Conservation (phyloP, 345 rosid species). For the Gossypium mustelinum region DNA sequence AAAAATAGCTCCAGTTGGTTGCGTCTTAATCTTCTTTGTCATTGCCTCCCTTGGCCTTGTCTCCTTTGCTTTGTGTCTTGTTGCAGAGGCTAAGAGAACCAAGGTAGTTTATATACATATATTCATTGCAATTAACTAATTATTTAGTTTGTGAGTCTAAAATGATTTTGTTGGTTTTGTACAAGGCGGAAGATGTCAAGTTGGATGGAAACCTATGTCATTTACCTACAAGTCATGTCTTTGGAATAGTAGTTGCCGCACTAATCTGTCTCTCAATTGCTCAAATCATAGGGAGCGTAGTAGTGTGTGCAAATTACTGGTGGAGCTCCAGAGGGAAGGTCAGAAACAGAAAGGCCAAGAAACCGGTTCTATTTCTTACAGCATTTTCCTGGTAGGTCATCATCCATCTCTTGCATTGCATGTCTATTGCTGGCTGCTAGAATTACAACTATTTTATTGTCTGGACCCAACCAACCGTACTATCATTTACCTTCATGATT, state of each 20-base stretch:
- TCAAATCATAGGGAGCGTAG: slow-evolving; percentile 49
- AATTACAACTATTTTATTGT: neutral
- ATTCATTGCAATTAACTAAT: neutral
- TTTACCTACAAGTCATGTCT: slow-evolving; percentile 48
- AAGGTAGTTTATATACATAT: slow-evolving; percentile 38
- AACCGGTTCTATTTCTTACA: slow-evolving; percentile 29
- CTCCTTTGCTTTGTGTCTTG: slow-evolving; percentile 48
- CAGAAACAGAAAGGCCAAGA: slow-evolving; percentile 28
- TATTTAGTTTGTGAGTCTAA: neutral
- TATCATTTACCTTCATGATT: neutral
- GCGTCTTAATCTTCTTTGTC: slow-evolving; percentile 15
- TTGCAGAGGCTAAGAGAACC: slow-evolving; percentile 61
- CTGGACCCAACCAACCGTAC: neutral
- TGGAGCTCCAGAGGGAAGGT: slow-evolving; percentile 15
- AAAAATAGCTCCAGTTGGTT: slow-evolving; percentile 14
- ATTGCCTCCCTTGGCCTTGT: slow-evolving; percentile 42
- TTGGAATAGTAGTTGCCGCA: slow-evolving; percentile 49
- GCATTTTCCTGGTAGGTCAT: slow-evolving; percentile 59
- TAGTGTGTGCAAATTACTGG: slow-evolving; percentile 30
- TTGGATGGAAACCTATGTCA: slow-evolving; percentile 58
- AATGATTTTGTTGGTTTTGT: slow-evolving; percentile 4
- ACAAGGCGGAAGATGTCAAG: slow-evolving; percentile 51
- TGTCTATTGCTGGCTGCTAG: neutral
- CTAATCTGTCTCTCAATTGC: slow-evolving; percentile 51
- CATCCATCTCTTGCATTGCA: neutral